These are phyloP conservation scores for Penicillium psychrosexuale DNA, from an alignment of 2,329 filamentous ascomycete species.

Conservation along the genomic window DNA sequence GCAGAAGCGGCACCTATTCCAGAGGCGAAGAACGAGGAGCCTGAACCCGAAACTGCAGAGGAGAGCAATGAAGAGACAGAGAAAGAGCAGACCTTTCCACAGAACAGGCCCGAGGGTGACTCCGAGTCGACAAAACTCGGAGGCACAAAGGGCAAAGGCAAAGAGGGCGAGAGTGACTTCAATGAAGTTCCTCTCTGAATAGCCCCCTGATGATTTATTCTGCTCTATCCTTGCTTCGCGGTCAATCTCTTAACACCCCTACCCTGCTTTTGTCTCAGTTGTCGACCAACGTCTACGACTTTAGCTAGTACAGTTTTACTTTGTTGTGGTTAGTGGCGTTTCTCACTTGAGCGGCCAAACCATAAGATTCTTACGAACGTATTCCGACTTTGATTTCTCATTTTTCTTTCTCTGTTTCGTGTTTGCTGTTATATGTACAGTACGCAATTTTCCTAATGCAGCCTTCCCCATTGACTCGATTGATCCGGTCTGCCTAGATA, in stretches of 20 bases:
- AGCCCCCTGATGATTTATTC: slow-evolving; percentile 1
- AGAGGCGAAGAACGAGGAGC: slow-evolving; percentile 16
- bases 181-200: slow-evolving; percentile 35
- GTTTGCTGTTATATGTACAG: slow-evolving; percentile 17
- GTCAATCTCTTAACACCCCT: not conserved
- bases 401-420: slow-evolving; percentile 14
- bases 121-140: slow-evolving; percentile 15
- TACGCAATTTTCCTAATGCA: slow-evolving; percentile 18
- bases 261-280: not conserved
- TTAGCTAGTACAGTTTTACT: slow-evolving; percentile 19
- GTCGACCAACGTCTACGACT: slow-evolving; percentile 14
- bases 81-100: slow-evolving; percentile 28
- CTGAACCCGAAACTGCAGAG: slow-evolving; percentile 8
- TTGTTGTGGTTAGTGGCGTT: slow-evolving; percentile 11
- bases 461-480: slow-evolving; percentile 4
- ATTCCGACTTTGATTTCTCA: slow-evolving; percentile 1
- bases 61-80: slow-evolving; percentile 22
- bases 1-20: slow-evolving; percentile 3
- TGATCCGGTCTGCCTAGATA: not conserved
- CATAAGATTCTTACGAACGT: slow-evolving; percentile 15
- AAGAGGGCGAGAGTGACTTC: slow-evolving; percentile 35
- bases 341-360: slow-evolving; percentile 2
- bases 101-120: slow-evolving; percentile 22
- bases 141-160: slow-evolving; percentile 28
- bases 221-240: slow-evolving; percentile 3